Base-by-base conservation (phyloP, 495 filamentous ascomycete genomes). In the Chaetomidium leptoderma region DNA sequence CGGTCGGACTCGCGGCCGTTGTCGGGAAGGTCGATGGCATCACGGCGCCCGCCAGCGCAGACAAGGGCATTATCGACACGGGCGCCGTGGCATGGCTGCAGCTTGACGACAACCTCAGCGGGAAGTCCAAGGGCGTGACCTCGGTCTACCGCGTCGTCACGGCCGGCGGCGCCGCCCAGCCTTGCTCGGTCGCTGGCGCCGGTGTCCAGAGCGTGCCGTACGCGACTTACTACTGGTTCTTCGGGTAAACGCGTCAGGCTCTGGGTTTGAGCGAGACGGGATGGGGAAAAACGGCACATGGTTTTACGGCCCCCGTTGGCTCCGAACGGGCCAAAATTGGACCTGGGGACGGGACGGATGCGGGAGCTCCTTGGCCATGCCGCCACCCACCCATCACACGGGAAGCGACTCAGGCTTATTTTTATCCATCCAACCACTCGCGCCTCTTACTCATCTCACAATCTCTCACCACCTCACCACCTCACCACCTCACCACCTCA, bases 191-290 rank as follows among this genome's bases (percentile, higher is more conserved):
- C 1, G 66, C 60, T 1, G 74, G 72, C 0, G 62, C 58, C 10
- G 65, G 70, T 1, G 65, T 78, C 29, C 66, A 76, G 63, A 78
- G 70, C 57, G 77, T 89, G 5, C 76, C 81, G 11, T 91, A 90
- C 69, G 72, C 85, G 0, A 81, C 87, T 0, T 80, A 82, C 66
- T 91, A 91, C 68, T 89, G 83, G 84, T 83, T 90, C 55, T 89
- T 83, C 63, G 74, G 72, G 36, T 67, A 55, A 63, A 54, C 35
- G 27, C 30, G 16, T 9, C n/a, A 23, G 16, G 2, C 17, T 17
- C 13, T 10, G 40, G 19, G 43, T 24, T 16, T 6, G 42, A 27
- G 30, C 21, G 40, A 42, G 21, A 14, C 29, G 40, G 53, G 21
- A 14, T 37, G 11, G 29, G 23, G 13, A 19, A 17, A 17, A 3